phyloP scores from a whole-genome alignment of 2,329 filamentous ascomycete species.

The Hymenoscyphus fraxineus region DNA sequence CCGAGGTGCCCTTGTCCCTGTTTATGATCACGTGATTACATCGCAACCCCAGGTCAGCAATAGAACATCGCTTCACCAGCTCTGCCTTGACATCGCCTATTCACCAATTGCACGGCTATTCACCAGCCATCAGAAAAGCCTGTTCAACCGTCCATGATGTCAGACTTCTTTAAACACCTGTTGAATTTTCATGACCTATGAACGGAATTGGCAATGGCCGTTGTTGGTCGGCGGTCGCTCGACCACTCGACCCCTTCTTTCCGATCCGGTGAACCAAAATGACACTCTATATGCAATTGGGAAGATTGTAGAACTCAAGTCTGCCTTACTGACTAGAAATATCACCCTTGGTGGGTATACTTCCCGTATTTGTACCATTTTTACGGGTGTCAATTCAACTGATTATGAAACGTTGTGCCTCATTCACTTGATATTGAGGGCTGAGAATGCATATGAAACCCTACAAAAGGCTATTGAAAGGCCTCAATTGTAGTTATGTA shows the following conservation, averaged over 20 bases:
- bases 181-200: neutral
- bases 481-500: too few relatives aligned
- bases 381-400: neutral
- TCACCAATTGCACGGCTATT: neutral
- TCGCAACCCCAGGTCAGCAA: too few relatives aligned
- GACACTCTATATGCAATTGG: neutral
- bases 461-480: neutral
- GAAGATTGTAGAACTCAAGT: neutral
- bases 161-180: neutral
- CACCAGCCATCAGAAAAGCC: too few relatives aligned
- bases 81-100: neutral
- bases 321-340: neutral
- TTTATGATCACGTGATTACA: neutral
- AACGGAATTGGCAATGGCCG: neutral
- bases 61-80: neutral
- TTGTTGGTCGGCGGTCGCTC: neutral
- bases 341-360: neutral
- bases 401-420: neutral
- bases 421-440: neutral
- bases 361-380: neutral
- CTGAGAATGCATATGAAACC: neutral
- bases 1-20: neutral
- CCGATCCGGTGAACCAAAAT: neutral
- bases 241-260: neutral
- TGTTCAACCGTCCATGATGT: neutral